A percentile compares a stretch with the other conserved stretches of the same genome.
Evolutionary conservation across 331 rosid species (phyloP).

Genomic region (Telfairia occidentalis): DNA sequence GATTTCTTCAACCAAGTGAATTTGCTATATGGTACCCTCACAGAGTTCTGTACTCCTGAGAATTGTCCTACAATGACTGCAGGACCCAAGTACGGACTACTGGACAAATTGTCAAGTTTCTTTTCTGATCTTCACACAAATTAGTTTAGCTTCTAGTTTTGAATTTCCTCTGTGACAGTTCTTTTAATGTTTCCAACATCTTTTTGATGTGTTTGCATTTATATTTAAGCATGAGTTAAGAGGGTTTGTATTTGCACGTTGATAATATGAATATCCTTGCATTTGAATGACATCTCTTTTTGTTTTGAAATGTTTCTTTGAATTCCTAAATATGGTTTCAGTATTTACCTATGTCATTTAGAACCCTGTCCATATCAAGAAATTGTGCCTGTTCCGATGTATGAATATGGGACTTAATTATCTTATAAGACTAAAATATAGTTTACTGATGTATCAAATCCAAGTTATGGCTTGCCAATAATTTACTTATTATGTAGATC

Average conservation of each 20-base stretch:
- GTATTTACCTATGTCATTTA: not conserved
- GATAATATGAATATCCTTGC: not conserved
- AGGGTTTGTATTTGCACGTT: not conserved
- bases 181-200: not conserved
- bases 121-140: not conserved
- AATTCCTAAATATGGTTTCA: not conserved
- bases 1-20: slow-evolving; percentile 99
- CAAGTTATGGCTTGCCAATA: not conserved
- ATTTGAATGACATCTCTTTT: not conserved
- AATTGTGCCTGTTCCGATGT: not conserved
- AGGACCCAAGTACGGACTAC: slow-evolving; percentile 82
- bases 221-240: not conserved
- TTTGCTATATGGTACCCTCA: slow-evolving; percentile 95
- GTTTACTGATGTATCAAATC: not conserved
- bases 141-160: slow-evolving; percentile 7
- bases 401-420: not conserved
- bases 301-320: not conserved
- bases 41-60: slow-evolving; percentile 95
- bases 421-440: not conserved
- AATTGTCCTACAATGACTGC: slow-evolving; percentile 99
- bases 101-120: slow-evolving; percentile 9
- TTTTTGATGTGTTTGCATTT: not conserved
- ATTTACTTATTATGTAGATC: not conserved
- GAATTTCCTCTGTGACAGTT: not conserved
- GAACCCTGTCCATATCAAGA: not conserved